Percentiles rank a stretch among this genome's conserved stretches.
Evolutionary conservation across 2,329 filamentous ascomycete species (phyloP).

Genomic region (Aspergillus pseudonomiae): DNA sequence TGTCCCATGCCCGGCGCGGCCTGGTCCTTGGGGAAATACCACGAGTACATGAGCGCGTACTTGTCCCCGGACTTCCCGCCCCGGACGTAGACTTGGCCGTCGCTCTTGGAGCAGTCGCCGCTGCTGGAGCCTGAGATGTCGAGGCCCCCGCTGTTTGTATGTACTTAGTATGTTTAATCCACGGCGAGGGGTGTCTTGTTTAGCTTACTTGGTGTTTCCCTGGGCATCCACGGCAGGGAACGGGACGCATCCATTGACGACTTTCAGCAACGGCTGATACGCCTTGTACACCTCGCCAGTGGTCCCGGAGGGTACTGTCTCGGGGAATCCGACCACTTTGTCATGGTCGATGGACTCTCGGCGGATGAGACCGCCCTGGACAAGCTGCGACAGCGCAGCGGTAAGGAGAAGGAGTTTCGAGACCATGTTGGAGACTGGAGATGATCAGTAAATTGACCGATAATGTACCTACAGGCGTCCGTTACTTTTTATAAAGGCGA

Average conservation of each 20-base stretch:
- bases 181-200: constrained; percentile 12
- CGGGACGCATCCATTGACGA: constrained; percentile 64
- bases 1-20: constrained; percentile 52
- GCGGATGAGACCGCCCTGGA: constrained; percentile 10
- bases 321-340: constrained; percentile 56
- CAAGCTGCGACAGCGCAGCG: constrained; percentile 8
- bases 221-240: constrained; percentile 63
- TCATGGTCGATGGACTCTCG: constrained; percentile 51
- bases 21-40: constrained; percentile 56
- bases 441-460: background rate
- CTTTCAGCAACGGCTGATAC: constrained; percentile 60
- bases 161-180: background rate
- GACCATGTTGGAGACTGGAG: background rate
- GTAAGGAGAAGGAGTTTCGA: constrained; percentile 10
- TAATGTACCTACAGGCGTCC: background rate
- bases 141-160: constrained; percentile 46
- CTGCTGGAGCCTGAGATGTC: constrained; percentile 42
- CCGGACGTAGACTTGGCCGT: constrained; percentile 56
- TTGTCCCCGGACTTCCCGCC: constrained; percentile 43
- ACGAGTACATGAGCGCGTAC: constrained; percentile 57
- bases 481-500: background rate
- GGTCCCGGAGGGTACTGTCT: constrained; percentile 55
- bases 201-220: constrained; percentile 61
- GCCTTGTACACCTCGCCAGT: constrained; percentile 55
- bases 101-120: constrained; percentile 36